Evolutionary conservation across 345 rosid genomes (phyloP).

Genomic region (Anastatica hierochuntica): DNA sequence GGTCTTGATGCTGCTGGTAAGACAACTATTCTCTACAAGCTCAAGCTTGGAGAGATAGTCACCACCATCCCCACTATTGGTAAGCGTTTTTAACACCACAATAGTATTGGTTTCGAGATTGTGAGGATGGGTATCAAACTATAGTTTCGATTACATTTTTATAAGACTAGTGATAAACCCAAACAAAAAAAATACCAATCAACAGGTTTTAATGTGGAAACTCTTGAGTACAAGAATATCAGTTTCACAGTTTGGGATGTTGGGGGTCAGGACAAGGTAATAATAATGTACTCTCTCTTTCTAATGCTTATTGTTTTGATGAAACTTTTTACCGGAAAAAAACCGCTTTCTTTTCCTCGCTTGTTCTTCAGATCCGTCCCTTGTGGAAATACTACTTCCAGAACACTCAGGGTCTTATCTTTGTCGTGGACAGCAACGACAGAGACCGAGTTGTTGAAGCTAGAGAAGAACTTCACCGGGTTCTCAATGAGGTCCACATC

Average conservation of each 20-base stretch:
- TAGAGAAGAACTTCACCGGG: conserved; percentile 68
- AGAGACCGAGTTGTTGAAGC: conserved; percentile 50
- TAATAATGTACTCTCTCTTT: neutral
- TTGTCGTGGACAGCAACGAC: conserved; percentile 81
- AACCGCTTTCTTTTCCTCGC: too few species aligned
- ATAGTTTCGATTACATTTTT: neutral
- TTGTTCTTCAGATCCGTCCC: conserved; percentile 48
- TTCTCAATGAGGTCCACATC: conserved; percentile 62
- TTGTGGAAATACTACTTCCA: conserved; percentile 75
- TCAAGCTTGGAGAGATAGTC: conserved; percentile 78
- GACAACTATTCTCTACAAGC: conserved; percentile 73
- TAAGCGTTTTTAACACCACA: conserved; percentile 13
- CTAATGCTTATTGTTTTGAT: neutral
- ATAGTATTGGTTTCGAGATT: neutral
- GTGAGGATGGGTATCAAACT: neutral
- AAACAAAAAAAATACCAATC: neutral
- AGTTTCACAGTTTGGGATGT: conserved; percentile 69
- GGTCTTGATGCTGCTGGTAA: conserved; percentile 88
- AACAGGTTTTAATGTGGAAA: conserved; percentile 81
- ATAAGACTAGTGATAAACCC: neutral
- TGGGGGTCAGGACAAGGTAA: conserved; percentile 89
- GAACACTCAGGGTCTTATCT: conserved; percentile 80
- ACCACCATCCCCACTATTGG: conserved; percentile 80
- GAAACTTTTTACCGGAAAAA: neutral
- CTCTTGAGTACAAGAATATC: conserved; percentile 83